phyloP scores from a whole-genome alignment of 2,329 filamentous ascomycete species.

The Colletotrichum spaethianum region DNA sequence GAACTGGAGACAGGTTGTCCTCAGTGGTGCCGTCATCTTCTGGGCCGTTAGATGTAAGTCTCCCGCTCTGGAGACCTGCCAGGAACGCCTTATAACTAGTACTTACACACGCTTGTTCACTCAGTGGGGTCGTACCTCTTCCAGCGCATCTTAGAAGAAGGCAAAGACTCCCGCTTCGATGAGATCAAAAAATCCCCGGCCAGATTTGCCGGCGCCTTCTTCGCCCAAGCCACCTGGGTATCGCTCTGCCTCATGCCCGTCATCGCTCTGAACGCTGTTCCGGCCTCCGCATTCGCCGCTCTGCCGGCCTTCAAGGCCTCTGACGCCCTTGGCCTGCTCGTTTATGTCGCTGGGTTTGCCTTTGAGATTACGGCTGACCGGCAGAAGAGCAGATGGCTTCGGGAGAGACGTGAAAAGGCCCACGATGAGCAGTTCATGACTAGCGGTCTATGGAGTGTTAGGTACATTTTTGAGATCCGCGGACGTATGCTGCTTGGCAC shows the following conservation, averaged over 20 bases:
- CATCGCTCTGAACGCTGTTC: slow-evolving; percentile 74
- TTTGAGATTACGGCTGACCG: slow-evolving; percentile 74
- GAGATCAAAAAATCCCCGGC: slow-evolving; percentile 53
- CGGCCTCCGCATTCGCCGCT: slow-evolving; percentile 65
- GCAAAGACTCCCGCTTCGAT: slow-evolving; percentile 68
- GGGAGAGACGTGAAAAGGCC: slow-evolving; percentile 73
- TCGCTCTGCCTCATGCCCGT: slow-evolving; percentile 77
- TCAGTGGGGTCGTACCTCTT: slow-evolving; percentile 77
- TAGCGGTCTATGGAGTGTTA: slow-evolving; percentile 72
- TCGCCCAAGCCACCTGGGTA: slow-evolving; percentile 77
- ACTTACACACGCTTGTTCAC: slow-evolving; percentile 24
- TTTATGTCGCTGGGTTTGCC: slow-evolving; percentile 72
- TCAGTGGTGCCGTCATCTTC: slow-evolving; percentile 58
- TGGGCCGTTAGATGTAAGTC: slow-evolving; percentile 73
- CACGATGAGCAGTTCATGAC: slow-evolving; percentile 79
- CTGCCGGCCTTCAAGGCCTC: slow-evolving; percentile 63
- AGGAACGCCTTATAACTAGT: neutral
- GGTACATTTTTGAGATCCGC: slow-evolving; percentile 49
- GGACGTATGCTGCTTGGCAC: neutral
- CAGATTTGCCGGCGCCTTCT: slow-evolving; percentile 55
- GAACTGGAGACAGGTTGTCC: slow-evolving; percentile 71
- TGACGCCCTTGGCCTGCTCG: slow-evolving; percentile 69
- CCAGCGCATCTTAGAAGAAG: slow-evolving; percentile 70
- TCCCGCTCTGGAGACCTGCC: neutral
- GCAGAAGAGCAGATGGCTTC: slow-evolving; percentile 75